These are phyloP conservation scores for Microstegium vimineum DNA, from an alignment of 176 grass and related monocot genomes.

Conservation along the genomic window DNA sequence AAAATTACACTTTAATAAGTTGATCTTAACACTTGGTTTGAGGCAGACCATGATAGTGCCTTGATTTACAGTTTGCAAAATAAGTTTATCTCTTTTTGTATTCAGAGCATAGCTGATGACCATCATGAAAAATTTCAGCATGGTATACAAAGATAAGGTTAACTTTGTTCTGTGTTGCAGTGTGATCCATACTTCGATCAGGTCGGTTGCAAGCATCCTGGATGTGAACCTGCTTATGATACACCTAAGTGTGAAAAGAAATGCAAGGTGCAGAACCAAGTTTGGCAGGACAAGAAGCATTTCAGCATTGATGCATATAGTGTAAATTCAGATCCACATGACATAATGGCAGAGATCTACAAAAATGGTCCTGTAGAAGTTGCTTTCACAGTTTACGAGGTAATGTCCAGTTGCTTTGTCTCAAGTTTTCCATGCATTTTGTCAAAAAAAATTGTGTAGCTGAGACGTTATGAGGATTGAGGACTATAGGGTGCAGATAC, in stretches of 20 bases:
- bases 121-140: constrained; percentile 9
- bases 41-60: background rate
- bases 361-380: constrained; percentile 86
- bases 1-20: background rate
- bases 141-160: constrained; percentile 1
- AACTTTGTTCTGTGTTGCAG: constrained; percentile 41
- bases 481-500: background rate
- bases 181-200: constrained; percentile 96
- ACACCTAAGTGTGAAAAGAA: constrained; percentile 80
- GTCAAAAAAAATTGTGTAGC: background rate
- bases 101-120: background rate
- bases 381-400: constrained; percentile 90
- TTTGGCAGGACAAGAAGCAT: constrained; percentile 81
- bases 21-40: background rate
- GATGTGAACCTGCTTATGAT: constrained; percentile 76
- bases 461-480: background rate
- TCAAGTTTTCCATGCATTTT: background rate
- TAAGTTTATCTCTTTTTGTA: background rate
- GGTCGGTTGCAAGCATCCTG: constrained; percentile 67
- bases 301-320: constrained; percentile 72
- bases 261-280: constrained; percentile 74
- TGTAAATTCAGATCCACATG: constrained; percentile 54
- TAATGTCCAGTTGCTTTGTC: constrained; percentile 6
- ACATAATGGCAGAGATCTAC: constrained; percentile 90
- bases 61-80: background rate